Base-by-base conservation (phyloP, 768 basidiomycete species). In the Nevesoporus exiguus region DNA sequence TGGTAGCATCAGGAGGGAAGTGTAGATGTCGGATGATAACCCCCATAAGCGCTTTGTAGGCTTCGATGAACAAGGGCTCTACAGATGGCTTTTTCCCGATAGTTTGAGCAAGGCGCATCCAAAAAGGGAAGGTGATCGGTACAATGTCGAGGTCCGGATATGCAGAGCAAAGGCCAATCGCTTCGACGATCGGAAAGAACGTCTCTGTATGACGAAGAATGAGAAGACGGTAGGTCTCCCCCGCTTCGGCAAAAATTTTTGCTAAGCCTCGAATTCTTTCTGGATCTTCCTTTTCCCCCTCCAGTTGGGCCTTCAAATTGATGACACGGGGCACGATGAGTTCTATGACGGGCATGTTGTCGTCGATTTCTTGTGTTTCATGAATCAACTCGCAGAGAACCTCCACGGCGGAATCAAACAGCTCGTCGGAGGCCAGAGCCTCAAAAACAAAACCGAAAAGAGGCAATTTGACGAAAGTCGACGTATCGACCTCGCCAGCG, bases 91-190 rank as follows among this genome's bases (percentile, higher is more conserved):
- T 83, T 73, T 93, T 94, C 49, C 86, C 85, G 24, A 98, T 83
- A 51, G 83, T 86, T 64, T 91, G 88, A n/a, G 94, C 89, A 33
- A 99, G 85, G 17, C 90, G 86, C 84, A 93, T 94, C 97, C 97
- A 99, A 78, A 99, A 98, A 27, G 88, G 85, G 77, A 98, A 98
- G 11, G 97, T 98, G 71, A 98, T 95, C 5, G 89, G 91, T 27
- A 97, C 95, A 65, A 98, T 90, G 66, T 98, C 97, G 53, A 98
- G 85, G 67, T 98, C 93, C 15, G 81, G 81, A 73, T 91, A 96
- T 2, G 91, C 90, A 14, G 97, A 88, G 66, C 96, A 98, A 64
- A 88, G 82, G 9, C 89, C 89, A 61, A 99, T 95, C 22, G 93
- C 95, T 63, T 96, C 88, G 21, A 99, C 92, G 59, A 99, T 84